Base-by-base conservation (phyloP, 2,329 filamentous ascomycete species). In the Tolypocladium ophioglossoides region DNA sequence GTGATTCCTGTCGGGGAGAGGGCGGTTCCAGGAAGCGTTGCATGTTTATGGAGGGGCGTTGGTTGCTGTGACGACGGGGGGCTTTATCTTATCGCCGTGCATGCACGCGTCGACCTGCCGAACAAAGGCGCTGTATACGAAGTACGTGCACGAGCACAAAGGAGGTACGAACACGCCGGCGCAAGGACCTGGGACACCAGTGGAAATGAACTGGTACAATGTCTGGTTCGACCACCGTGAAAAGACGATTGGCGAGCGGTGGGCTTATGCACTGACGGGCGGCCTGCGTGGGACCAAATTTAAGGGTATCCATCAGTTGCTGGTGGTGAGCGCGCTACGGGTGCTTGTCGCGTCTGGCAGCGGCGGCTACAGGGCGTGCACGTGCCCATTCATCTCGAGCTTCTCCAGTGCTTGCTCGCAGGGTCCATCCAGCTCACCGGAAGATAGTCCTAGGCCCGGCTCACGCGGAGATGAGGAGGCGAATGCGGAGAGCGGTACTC, bases 31-130 rank as follows among this genome's bases (percentile, higher is more conserved):
- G 24, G 2, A 35, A 51, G 52, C 46, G 55, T 44, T 51, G 39
- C 8, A 34, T 61, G 58, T 59, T 61, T 59, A 58, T 59, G 54
- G 58, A 54, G 58, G 58, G 56, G 54, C 37, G 34, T 27, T 12
- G 40, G 59, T 61, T 60, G 58, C 55, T 32, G 55, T 34, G 55
- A 55, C 48, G 51, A 61, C 55, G 41, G 41, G 37, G 35, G 24
- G 41, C 41, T 18, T 7, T 32, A 47, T 47, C 44, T 47, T 32
- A 32, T 47, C 44, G 44, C 44, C 44, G 11, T 14, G 44, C 44
- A 47, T 47, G 44, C 44, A 39, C 37, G 39, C 27, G 27, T 27
- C 34, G 35, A 12, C 11, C 52, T 16, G 30, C 41, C 2, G 27
- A 47, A 47, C 44, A n/a, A 32, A 32, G 44, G 27, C 44, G 18